Conservation (phyloP, 1,284 basidiomycete species). For the Leccinum subspadiceum region DNA sequence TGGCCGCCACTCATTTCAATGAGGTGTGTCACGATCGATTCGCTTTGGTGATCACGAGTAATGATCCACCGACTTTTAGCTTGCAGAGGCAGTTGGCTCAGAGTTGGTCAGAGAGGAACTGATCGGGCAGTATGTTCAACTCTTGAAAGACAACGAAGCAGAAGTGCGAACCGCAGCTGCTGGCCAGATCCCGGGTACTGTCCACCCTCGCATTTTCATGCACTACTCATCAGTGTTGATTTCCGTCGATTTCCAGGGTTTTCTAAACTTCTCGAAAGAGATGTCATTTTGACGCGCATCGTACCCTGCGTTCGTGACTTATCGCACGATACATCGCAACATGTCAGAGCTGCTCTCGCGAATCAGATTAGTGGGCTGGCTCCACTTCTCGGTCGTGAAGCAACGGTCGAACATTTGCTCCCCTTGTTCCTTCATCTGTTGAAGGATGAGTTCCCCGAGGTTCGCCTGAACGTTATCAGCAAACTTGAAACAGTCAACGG, state of each 20-base stretch:
- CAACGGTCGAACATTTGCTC: conserved; percentile 95
- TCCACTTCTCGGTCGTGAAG: conserved; percentile 90
- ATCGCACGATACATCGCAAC: conserved; percentile 92
- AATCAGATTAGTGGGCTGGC: conserved; percentile 98
- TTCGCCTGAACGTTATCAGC: conserved; percentile 97
- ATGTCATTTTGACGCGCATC: conserved; percentile 90
- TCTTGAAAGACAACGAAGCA: conserved; percentile 98
- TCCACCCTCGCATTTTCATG: not conserved
- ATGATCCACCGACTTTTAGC: conserved; percentile 39
- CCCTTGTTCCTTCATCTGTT: conserved; percentile 95
- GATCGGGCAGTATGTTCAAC: conserved; percentile 88
- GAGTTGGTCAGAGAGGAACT: conserved; percentile 95
- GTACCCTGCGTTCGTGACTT: conserved; percentile 97
- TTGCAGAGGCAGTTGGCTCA: conserved; percentile 89
- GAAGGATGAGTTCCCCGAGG: conserved; percentile 99
- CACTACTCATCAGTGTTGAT: conserved; percentile 6
- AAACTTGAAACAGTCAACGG: conserved; percentile 96
- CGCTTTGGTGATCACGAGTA: not conserved
- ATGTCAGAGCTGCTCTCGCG: conserved; percentile 95
- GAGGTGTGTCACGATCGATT: conserved; percentile 47
- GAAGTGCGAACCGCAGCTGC: conserved; percentile 97
- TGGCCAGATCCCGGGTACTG: conserved; percentile 91
- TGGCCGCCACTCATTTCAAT: conserved; percentile 98
- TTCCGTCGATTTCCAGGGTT: conserved; percentile 66
- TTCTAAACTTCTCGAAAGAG: conserved; percentile 91